A percentile compares a stretch with the other conserved stretches of the same genome.
Conservation (phyloP, 768 basidiomycete genomes). For the Psilocybe subaeruginosa region DNA sequence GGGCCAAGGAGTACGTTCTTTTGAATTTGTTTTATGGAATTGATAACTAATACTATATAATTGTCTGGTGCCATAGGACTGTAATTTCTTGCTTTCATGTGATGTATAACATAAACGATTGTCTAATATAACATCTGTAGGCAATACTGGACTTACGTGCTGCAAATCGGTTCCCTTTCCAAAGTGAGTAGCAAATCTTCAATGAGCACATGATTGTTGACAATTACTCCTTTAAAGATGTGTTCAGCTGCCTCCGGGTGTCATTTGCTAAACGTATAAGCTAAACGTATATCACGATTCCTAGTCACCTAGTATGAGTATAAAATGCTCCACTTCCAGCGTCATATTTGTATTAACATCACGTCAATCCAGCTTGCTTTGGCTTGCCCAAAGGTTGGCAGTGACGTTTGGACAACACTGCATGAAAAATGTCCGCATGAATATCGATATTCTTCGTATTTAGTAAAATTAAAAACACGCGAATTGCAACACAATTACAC, state of each 20-base stretch:
- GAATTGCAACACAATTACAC: too few relatives aligned
- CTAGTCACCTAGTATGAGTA: too few relatives aligned
- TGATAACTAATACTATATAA: not conserved
- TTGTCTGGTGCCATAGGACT: not conserved
- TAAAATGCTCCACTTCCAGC: too few relatives aligned
- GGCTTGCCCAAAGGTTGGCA: too few relatives aligned
- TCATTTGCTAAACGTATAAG: not conserved
- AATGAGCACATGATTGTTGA: too few relatives aligned
- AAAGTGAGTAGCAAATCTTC: not conserved
- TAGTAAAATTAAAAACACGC: too few relatives aligned
- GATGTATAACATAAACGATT: not conserved
- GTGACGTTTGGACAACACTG: too few relatives aligned
- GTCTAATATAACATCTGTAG: not conserved
- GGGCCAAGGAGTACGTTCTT: not conserved
- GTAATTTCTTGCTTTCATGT: not conserved
- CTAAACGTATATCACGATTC: too few relatives aligned
- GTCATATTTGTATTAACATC: too few relatives aligned
- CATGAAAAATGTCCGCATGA: too few relatives aligned
- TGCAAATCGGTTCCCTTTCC: not conserved
- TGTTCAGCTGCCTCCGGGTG: not conserved
- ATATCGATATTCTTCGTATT: too few relatives aligned
- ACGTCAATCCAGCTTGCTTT: too few relatives aligned
- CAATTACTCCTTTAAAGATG: not conserved
- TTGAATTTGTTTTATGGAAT: not conserved
- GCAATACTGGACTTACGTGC: not conserved